These are phyloP conservation scores for Xylariomycetidae sp. DNA, from an alignment of 2,329 filamentous ascomycete genomes.

Conservation along the genomic window DNA sequence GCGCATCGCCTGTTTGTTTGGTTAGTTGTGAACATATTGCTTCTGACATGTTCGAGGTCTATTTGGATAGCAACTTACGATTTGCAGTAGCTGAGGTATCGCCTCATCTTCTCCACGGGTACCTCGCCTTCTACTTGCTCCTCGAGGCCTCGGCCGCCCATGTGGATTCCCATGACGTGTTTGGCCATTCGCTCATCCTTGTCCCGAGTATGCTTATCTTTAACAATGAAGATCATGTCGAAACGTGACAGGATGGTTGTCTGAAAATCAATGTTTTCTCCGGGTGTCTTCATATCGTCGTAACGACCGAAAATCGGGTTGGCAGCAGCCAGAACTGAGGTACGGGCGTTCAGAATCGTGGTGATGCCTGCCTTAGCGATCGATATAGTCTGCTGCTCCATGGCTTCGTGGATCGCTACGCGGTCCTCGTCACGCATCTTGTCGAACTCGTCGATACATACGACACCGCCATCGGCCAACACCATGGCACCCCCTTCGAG, in stretches of 20 bases:
- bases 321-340: conserved; percentile 89
- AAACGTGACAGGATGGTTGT: conserved; percentile 97
- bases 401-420: conserved; percentile 97
- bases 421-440: conserved; percentile 99
- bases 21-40: background rate
- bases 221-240: conserved; percentile 99
- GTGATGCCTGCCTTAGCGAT: conserved; percentile 99
- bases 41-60: no score
- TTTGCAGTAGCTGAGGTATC: conserved; percentile 96
- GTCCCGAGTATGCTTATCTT: conserved; percentile 84
- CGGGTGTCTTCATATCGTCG: conserved; percentile 94
- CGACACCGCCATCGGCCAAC: conserved; percentile 90
- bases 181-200: conserved; percentile 92
- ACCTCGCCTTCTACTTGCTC: conserved; percentile 85
- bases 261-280: conserved; percentile 99
- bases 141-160: conserved; percentile 79
- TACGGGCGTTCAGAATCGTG: conserved; percentile 93
- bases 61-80: no score
- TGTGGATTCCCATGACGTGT: conserved; percentile 96
- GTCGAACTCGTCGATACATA: conserved; percentile 99
- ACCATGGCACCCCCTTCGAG: conserved; percentile 98
- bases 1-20: conserved; percentile 64
- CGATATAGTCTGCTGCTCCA: conserved; percentile 99
- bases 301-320: conserved; percentile 98
- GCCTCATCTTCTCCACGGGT: conserved; percentile 92